phyloP scores from a whole-genome alignment of 176 grass and related monocot genomes.

The sorghum (Sorghum bicolor) region Sorghum_bicolor_NCBIv3 NC_012870.2:59976001-59976500 shows the following conservation, averaged over 20 bases:
- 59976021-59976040: no score
- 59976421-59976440: conserved; percentile 38
- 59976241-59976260: conserved; percentile 11
- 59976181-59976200: no score
- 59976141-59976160: no score
- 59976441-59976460: conserved; percentile 39
- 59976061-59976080: no score
- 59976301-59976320: conserved; percentile 36
- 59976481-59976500: conserved; percentile 54
- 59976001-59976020: no score
- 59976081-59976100: no score
- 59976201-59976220: not conserved
- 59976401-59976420: conserved; percentile 51
- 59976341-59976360: conserved; percentile 35
- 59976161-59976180: no score
- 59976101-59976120: no score
- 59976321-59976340: not conserved
- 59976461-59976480: not conserved
- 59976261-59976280: conserved; percentile 22
- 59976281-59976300: conserved; percentile 29
- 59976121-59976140: no score
- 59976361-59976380: conserved; percentile 40
- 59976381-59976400: conserved; percentile 3
- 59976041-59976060: no score
- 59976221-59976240: not conserved